phyloP scores from a whole-genome alignment of 805 yeast genomes.

The Ogataea allantospora region DNA sequence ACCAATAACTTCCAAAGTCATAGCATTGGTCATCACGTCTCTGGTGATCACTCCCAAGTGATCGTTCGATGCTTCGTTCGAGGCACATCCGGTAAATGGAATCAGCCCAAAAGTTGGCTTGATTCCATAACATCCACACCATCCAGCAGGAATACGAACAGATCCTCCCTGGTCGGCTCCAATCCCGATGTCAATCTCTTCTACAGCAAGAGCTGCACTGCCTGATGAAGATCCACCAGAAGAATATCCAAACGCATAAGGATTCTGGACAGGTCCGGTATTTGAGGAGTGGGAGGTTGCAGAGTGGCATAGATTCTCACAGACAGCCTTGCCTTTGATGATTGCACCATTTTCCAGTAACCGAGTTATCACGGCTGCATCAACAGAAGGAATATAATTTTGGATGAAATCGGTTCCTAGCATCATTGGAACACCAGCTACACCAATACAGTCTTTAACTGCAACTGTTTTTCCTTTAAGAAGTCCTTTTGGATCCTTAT shows the following conservation, averaged over 20 bases:
- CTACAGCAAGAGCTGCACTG: slow-evolving; percentile 38
- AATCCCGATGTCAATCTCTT: slow-evolving; percentile 39
- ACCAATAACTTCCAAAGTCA: slow-evolving; percentile 33
- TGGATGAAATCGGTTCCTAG: slow-evolving; percentile 34
- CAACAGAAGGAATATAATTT: slow-evolving; percentile 32
- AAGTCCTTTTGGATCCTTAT: slow-evolving; percentile 19
- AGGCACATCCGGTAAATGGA: slow-evolving; percentile 37
- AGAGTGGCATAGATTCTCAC: slow-evolving; percentile 35
- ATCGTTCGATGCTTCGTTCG: slow-evolving; percentile 35
- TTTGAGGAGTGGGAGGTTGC: slow-evolving; percentile 32
- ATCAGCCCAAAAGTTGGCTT: slow-evolving; percentile 48
- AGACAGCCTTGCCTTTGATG: slow-evolving; percentile 34
- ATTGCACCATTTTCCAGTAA: slow-evolving; percentile 34
- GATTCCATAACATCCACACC: slow-evolving; percentile 37
- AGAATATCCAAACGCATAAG: slow-evolving; percentile 32
- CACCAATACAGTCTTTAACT: slow-evolving; percentile 35
- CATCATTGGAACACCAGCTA: slow-evolving; percentile 36
- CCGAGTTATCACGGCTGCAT: slow-evolving; percentile 38
- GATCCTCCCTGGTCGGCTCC: slow-evolving; percentile 44
- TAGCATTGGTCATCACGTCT: slow-evolving; percentile 34
- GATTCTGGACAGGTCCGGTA: slow-evolving; percentile 45
- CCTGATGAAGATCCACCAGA: slow-evolving; percentile 54
- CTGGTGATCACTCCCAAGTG: slow-evolving; percentile 38
- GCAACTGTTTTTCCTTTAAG: slow-evolving; percentile 31
- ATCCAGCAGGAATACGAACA: slow-evolving; percentile 44